Base-by-base conservation (phyloP, 345 rosid species). In the Euphorbia pulcherrima region DNA sequence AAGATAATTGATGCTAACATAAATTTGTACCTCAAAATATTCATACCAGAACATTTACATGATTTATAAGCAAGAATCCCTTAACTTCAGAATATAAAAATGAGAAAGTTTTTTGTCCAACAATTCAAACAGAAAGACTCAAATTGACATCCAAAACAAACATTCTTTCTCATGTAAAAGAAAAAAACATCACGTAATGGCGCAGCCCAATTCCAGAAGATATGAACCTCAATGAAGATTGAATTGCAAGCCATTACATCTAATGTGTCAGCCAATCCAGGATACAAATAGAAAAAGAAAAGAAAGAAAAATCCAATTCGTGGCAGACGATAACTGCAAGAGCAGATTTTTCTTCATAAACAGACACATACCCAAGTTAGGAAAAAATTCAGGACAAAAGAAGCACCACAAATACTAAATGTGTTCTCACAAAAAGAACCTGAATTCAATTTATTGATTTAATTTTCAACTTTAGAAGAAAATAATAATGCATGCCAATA, bases 401-500 rank as follows among this genome's bases (percentile, higher is more conserved):
- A 20, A 18, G 39, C 41, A 44, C 26, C 18, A 30, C 7, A 9
- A 24, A 21, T 48, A 26, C 18, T 23, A 18, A 62, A 33, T 65
- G 39, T 5, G 67, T 20, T n/a, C 2, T 24, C 23, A 50, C 54
- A 50, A 8, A 5, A 18, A 8, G 0, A 21, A 53, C 16, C 0
- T 53, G 11, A 53, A 50, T 20, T 5, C 54, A 50, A 50, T 50
- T 50, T 50, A n/a, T 18, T 18, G 8, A 50, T 20, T 8, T 50
- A 7, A 14, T 2, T 5, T 50, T 50, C 24, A 20, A 50, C 24
- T 44, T 50, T 50, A 50, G 54, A 50, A 50, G 54, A 50, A 50
- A 50, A 50, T 8, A 53, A 6, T 60, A 57, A 30, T 18, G 58
- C 65, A 70, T 52, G 57, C 41, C 59, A 74, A 3, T n/a, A 44